A percentile compares a stretch with the other conserved stretches of the same genome.
Evolutionary conservation across 306 rosid genomes (phyloP).

Genomic region (Canavalia ensiformis): DNA sequence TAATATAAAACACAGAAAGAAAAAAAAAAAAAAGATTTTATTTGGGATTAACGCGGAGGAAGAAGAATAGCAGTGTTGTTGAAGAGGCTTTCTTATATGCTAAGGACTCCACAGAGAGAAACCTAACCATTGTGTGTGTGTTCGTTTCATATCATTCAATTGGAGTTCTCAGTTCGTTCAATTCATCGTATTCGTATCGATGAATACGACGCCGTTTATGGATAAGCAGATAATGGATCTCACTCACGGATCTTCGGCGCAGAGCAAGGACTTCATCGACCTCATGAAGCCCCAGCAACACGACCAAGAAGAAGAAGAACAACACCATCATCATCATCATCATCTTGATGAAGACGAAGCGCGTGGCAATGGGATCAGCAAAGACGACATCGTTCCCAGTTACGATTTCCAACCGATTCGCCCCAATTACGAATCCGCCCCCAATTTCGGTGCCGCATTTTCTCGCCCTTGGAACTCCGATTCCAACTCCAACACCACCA

Average conservation of each 20-base stretch:
- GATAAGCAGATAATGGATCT: constrained; percentile 97
- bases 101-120: background rate
- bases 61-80: constrained; percentile 6
- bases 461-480: constrained; percentile 72
- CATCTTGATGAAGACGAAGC: constrained; percentile 43
- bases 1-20: background rate
- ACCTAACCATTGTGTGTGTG: background rate
- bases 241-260: constrained; percentile 57
- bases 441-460: constrained; percentile 47
- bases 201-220: constrained; percentile 84
- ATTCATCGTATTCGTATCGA: constrained; percentile 45
- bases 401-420: constrained; percentile 94
- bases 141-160: background rate
- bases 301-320: background rate
- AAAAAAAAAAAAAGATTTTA: background rate
- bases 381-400: constrained; percentile 74
- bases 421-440: constrained; percentile 58
- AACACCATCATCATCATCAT: background rate
- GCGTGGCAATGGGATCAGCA: constrained; percentile 55
- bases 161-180: too few relatives aligned
- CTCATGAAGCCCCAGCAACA: constrained; percentile 55
- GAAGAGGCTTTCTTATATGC: constrained; percentile 6
- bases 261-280: constrained; percentile 71
- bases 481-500: constrained; percentile 56
- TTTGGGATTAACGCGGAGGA: background rate